Evolutionary conservation across 2,329 filamentous ascomycete species (phyloP), one percentile per base, ranked within the genome.

Genomic region (Penicillium sp.): DNA sequence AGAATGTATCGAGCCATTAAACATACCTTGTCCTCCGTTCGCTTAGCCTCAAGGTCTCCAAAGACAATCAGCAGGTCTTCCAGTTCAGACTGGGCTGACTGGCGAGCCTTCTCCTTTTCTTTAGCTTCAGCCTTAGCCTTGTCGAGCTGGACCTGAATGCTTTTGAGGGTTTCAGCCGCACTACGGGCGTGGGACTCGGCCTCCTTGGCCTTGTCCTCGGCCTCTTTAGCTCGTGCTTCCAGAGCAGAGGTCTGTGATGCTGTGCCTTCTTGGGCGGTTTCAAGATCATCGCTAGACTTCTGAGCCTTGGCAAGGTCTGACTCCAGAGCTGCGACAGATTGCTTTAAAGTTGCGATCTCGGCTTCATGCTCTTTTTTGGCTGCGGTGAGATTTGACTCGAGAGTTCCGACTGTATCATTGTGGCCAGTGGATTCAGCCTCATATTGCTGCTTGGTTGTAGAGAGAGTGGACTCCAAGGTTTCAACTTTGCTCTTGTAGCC

Each of bases 11-110:
- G 39, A 31, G 31, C 31, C 23, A 16, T 38, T n/a, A 53, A 55
- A 71, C 81, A 63, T 75, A 89, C 88, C 82, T 90, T 93, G 70
- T 93, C 91, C 65, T 84, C 85, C 41, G 82, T 81, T 48, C 86
- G 80, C 76, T 92, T 93, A 53, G 91, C 88, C 73, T 94, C 90
- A 19, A 92, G 70, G 69, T 94, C 90, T 15, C 85, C 86, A 73
- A 92, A 91, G 5, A 94, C 87, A 77, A 93, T 89, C 36, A 94
- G 77, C 53, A 93, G 79, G 71, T 94, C 90, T 64, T 94, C 90
- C 45, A 93, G 79, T 72, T 94, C 90, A 3, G 84, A 81, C 70
- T 93, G 90, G 5, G 82, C 81, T 1, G 82, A 76, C 59, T 85
- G 81, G 54, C 83, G 85, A 57, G 88, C 85, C 58, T 85, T 81